Evolutionary conservation across 2,329 filamentous ascomycete species (phyloP), one percentile per base, ranked within the genome.

Genomic region (Bipolaris bicolor): DNA sequence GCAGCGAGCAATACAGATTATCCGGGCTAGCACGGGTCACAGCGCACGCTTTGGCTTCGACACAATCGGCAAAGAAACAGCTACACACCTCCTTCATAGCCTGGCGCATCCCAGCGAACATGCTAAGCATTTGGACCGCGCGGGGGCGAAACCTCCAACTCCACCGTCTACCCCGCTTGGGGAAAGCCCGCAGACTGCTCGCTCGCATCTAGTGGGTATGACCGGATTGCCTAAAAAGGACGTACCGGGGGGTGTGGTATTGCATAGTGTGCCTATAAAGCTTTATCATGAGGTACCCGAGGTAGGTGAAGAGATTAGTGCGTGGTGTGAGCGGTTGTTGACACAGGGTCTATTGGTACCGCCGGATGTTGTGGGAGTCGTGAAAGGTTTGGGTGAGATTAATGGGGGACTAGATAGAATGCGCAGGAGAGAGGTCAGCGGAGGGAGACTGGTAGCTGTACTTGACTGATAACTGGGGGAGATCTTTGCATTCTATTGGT

Each of bases 231-330:
- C 90, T 0, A 90, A 90, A 67, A 77, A 77, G 3, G 51, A 61
- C 16, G 73, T 76, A 1, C 73, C 75, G 0, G 75, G 78, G 0
- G 81, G 81, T 0, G 78, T 86, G 0, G 71, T 79, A 5, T 82
- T 86, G 55, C 89, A 91, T 67, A 85, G 81, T 0, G 87, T 92
- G 0, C 90, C 90, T 0, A 90, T 93, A 60, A 92, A 92, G 73
- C 68, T 91, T 3, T 92, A 91, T 67, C 90, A 93, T 68, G 86
- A 89, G 56, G 81, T 87, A 0, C 83, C 86, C 0, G 79, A 80
- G 1, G 79, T 92, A 0, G 90, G 90, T 0, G 83, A 87, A 60
- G 80, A 80, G 0, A 70, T 91, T 52, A 86, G 86, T 11, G 70
- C 78, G 1, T 92, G 90, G 90, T 76, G 91, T 24, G 89, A 91